These are phyloP conservation scores for Penicillium pulvis DNA, from an alignment of 495 filamentous ascomycete genomes.

Conservation along the genomic window DNA sequence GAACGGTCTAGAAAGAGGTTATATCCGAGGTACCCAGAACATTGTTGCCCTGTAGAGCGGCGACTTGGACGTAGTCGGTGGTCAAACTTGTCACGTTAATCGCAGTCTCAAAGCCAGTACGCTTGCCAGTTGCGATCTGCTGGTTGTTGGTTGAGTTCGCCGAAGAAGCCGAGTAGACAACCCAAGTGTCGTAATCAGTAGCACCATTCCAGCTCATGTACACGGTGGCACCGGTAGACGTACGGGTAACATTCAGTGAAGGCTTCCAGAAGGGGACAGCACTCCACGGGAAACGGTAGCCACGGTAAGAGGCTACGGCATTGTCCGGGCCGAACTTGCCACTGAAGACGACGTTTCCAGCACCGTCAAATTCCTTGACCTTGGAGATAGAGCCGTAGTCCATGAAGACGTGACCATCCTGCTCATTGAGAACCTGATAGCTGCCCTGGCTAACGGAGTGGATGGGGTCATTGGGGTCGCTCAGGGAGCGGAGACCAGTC, in stretches of 20 bases:
- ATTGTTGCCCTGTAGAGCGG: slow-evolving; percentile 31
- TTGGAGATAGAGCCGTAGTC: slow-evolving; percentile 46
- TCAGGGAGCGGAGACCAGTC: slow-evolving; percentile 20
- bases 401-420: slow-evolving; percentile 42
- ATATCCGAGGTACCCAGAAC: slow-evolving; percentile 32
- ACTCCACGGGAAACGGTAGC: slow-evolving; percentile 42
- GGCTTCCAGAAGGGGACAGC: slow-evolving; percentile 41
- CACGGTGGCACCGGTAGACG: slow-evolving; percentile 11
- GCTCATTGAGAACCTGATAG: slow-evolving; percentile 35
- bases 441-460: slow-evolving; percentile 43
- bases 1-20: slow-evolving; percentile 21
- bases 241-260: slow-evolving; percentile 20
- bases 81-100: slow-evolving; percentile 25
- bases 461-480: slow-evolving; percentile 32
- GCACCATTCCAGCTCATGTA: slow-evolving; percentile 43
- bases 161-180: slow-evolving; percentile 15
- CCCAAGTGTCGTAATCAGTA: slow-evolving; percentile 25
- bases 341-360: slow-evolving; percentile 24
- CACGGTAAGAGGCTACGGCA: slow-evolving; percentile 43
- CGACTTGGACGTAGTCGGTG: slow-evolving; percentile 33
- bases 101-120: slow-evolving; percentile 39
- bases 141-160: slow-evolving; percentile 21
- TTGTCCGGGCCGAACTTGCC: slow-evolving; percentile 34
- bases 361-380: slow-evolving; percentile 44
- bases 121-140: slow-evolving; percentile 26